Base-by-base conservation (phyloP, 805 yeast genomes). In the Ogataea methanolica region DNA sequence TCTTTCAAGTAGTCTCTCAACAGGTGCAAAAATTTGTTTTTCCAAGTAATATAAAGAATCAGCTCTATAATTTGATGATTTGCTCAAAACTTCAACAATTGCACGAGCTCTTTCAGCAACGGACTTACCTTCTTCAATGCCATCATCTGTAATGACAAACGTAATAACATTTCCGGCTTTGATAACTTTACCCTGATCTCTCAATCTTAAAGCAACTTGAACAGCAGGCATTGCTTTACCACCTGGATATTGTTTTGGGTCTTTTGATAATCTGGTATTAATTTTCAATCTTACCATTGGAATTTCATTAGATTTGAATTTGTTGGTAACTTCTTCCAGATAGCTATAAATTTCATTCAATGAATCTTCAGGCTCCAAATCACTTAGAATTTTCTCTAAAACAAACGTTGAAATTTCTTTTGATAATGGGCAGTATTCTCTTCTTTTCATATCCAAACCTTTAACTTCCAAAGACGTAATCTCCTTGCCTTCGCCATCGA, bases 381-480 rank as follows among this genome's bases (percentile, higher is more conserved):
- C 89, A 8, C 86, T 77, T 19, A 92, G 72, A 39, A 92, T 70
- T 53, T 84, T 80, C 55, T 84, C 73, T 57, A 94, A 74, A 6
- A 88, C 87, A 64, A 75, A 82, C 7, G 82, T 79, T 1, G 97
- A 89, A 6, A 87, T 79, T 46, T 92, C 96, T 63, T 91, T 94
- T 1, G 98, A 88, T 43, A 94, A 69, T 43, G 90, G 96, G 70
- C 97, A 89, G 65, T 79, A 94, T 67, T 94, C 99, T 74, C 99
- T 88, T 67, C 99, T 90, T 61, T 80, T 83, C 96, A 94, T 84
- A 72, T 94, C 99, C 43, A 94, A 76, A 60, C 99, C 99, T 65
- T 94, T 94, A 39, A 92, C 96, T 66, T 94, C 97, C 52, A 92
- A 72, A 17, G 70, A 63, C 6, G 82, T 70, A 43, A 69, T 73